Base-by-base conservation (phyloP, 2,329 filamentous ascomycete species). In the Thielaviopsis populi region DNA sequence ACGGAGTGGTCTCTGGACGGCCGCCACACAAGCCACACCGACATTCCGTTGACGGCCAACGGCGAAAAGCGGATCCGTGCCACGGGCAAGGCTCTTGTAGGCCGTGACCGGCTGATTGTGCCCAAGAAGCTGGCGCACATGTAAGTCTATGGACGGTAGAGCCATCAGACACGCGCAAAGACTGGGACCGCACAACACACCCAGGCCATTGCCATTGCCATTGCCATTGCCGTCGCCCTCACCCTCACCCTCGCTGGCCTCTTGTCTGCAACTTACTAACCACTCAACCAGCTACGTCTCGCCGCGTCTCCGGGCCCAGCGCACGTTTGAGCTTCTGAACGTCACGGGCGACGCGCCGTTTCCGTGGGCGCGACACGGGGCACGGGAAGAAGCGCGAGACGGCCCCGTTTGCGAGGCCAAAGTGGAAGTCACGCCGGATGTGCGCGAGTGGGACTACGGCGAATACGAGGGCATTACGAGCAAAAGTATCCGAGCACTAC, bases 1-100 rank as follows among this genome's bases (percentile, higher is more conserved):
- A 97, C 91, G 3, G 90, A 95, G 77, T 97, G 91, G 91, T 95
- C 89, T 4, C 83, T 95, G 59, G 87, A 87, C 69, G 91, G 90
- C 64, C 81, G 84, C 62, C 89, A 96, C 75, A 97, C 92, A 0
- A 88, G 91, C 61, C 80, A 78, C 33, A 88, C 88, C n/a, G 91
- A 97, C 71, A 88, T 97, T 3, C 86, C 90, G 0, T 79, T 96
- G 43, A 96, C 91, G 0, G 76, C 80, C 61, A 87, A 89, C 71
- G 92, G 92, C 62, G 88, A 91, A 77, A 88, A 83, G 73, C 81
- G 88, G 66, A 81, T 91, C 65, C 78, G 76, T 65, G 85, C 87
- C 1, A 96, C 92, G 0, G 91, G 91, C 6, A 82, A 84, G 69
- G 91, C 91, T 1, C 80, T 97, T 33, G 85, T 96, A 7, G 92